A percentile compares a stretch with the other conserved stretches of the same genome.
These are phyloP conservation scores for Stagonosporopsis vannaccii DNA, from an alignment of 2,329 filamentous ascomycete genomes.

Conservation along the genomic window DNA sequence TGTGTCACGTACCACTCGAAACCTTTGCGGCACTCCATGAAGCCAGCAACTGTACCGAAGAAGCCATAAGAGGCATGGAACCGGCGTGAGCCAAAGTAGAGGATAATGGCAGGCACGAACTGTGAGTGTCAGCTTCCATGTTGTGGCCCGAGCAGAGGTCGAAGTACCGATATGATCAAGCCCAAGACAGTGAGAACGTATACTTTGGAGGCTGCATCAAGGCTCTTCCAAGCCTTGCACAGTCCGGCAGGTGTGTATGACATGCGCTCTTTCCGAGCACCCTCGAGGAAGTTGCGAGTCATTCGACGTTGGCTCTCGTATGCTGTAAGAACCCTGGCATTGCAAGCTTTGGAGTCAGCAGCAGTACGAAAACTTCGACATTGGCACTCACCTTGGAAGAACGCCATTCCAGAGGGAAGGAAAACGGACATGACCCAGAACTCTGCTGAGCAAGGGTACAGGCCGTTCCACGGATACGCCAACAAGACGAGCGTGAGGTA, in stretches of 20 bases:
- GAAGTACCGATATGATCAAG: constrained; percentile 41
- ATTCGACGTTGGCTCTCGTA: constrained; percentile 48
- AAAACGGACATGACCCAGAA: constrained; percentile 52
- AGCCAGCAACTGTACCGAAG: constrained; percentile 57
- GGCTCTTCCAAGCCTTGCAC: constrained; percentile 37
- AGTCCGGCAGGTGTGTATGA: constrained; percentile 40
- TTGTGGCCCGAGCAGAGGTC: not conserved
- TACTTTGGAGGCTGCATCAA: constrained; percentile 46
- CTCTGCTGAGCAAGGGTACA: constrained; percentile 46
- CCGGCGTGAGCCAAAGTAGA: constrained; percentile 70
- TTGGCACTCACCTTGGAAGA: constrained; percentile 44
- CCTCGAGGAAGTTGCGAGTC: constrained; percentile 43
- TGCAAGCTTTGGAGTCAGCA: constrained; percentile 35
- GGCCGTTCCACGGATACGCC: constrained; percentile 48
- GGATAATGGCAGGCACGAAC: constrained; percentile 65
- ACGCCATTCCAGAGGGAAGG: constrained; percentile 48
- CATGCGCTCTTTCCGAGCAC: constrained; percentile 44
- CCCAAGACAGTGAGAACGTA: constrained; percentile 41
- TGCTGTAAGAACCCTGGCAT: constrained; percentile 46
- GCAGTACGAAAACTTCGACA: not conserved
- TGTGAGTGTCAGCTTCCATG: constrained; percentile 42
- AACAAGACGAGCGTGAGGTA: constrained; percentile 47
- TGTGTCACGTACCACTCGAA: constrained; percentile 67
- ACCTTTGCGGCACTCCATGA: constrained; percentile 57
- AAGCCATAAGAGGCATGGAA: constrained; percentile 67